Conservation (phyloP, 1,284 basidiomycete genomes). For the Tremellales sp. region DNA sequence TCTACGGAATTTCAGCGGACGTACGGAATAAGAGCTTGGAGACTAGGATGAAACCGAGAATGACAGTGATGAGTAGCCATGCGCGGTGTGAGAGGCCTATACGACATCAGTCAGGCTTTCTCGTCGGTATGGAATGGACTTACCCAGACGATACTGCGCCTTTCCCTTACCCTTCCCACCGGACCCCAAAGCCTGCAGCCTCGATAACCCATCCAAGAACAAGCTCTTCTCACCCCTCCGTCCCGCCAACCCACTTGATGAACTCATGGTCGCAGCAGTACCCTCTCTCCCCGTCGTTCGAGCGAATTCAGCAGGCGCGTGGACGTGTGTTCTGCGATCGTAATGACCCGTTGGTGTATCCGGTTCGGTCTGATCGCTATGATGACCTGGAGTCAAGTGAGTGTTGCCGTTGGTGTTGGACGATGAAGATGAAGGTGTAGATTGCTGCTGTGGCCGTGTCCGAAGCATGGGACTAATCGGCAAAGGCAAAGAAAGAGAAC, state of each 20-base stretch:
- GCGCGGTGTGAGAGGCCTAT: conserved; percentile 34
- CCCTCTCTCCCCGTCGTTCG: background rate
- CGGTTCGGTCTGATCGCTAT: background rate
- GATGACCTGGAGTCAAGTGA: background rate
- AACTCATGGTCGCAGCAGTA: background rate
- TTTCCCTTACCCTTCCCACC: background rate
- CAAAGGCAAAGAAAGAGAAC: no score
- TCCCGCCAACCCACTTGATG: background rate
- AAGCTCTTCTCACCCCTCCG: background rate
- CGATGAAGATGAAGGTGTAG: no score
- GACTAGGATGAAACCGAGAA: conserved; percentile 31
- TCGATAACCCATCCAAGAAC: background rate
- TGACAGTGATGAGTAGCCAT: conserved; percentile 29
- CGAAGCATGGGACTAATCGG: background rate
- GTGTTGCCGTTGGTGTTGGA: background rate
- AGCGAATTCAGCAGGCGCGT: background rate
- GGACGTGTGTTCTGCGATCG: background rate
- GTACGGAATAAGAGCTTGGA: conserved; percentile 34
- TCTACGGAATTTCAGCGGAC: conserved; percentile 9
- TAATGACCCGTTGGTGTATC: background rate
- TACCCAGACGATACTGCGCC: background rate
- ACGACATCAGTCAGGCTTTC: background rate
- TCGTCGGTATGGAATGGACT: background rate
- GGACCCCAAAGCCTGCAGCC: background rate
- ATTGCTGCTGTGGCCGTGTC: background rate